Evolutionary conservation across 2,329 filamentous ascomycete species (phyloP), one percentile per base, ranked within the genome.

Genomic region (Fusarium burgessii): DNA sequence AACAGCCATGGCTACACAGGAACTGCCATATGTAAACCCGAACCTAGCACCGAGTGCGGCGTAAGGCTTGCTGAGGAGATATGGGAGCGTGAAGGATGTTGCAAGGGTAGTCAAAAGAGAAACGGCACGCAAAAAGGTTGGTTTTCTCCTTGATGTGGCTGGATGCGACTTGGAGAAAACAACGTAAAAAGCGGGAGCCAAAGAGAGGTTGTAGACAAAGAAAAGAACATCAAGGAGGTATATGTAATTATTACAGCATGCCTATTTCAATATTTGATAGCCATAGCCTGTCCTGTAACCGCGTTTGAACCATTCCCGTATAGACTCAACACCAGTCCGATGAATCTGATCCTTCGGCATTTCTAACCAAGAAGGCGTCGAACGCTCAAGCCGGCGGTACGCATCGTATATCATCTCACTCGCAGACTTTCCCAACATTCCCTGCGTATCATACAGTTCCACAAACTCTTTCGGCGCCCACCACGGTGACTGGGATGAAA

Each of bases 21-120:
- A 71, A 32, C 74, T 69, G 9, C 80, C 82, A 46, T 80, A 83
- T n/a, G 83, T 81, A 49, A 81, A 83, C 5, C 81, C 80, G 1
- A 82, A 76, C 41, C 79, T 81, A 20, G 74, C 75, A 1, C 76
- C 78, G 2, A 83, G 74, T 17, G 72, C 72, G 9, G 80, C 82
- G 46, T 82, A 82, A 4, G 35, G 36, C 4, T 71, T 63, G 33
- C 81, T 75, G n/a, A 82, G 68, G 0, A 84, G 76, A 36, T 83
- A 82, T 0, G 81, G 80, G 14, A 80, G 70, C 1, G 78, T 78
- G 62, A 23, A 23, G 23, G 23, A 77, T 2, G 80, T 77, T 5
- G 74, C 76, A 56, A 79, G 80, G 1, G 76, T 78, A 10, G 77
- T 76, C 29, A 78, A 25, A 5, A 79, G 69, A 5, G 78, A 79